A percentile compares a stretch with the other conserved stretches of the same genome.
These are phyloP conservation scores for Eimeria maxima DNA, from an alignment of 169 alveolate species.

Conservation along the genomic window DNA sequence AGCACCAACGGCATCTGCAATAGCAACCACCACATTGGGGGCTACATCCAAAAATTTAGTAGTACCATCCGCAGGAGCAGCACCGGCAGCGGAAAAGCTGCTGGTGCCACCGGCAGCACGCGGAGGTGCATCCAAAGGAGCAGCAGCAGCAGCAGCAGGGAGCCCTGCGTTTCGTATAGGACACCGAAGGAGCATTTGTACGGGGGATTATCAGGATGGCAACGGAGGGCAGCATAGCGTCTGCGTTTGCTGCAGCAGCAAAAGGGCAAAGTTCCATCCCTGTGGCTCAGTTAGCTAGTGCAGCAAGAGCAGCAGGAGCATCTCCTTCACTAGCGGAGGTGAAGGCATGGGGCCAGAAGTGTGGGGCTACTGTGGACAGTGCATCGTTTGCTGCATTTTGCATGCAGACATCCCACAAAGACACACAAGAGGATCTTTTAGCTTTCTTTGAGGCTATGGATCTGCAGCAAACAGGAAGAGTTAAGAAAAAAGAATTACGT, in stretches of 20 bases:
- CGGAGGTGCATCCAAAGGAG: no score
- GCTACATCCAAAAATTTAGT: not conserved
- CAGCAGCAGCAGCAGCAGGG: no score
- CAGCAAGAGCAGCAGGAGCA: slow-evolving; percentile 46
- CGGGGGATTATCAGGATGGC: not conserved
- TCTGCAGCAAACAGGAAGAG: not conserved
- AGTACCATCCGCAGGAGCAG: not conserved
- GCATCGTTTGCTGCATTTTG: not conserved
- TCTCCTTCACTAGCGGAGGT: slow-evolving; percentile 51
- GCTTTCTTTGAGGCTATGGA: slow-evolving; percentile 42
- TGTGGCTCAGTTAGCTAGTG: slow-evolving; percentile 5
- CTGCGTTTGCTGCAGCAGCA: slow-evolving; percentile 54
- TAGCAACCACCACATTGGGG: not conserved
- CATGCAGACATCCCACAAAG: not conserved
- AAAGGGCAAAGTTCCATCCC: slow-evolving; percentile 11
- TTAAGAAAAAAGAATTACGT: not conserved
- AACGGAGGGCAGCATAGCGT: slow-evolving; percentile 34
- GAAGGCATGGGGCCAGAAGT: not conserved
- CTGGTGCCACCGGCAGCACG: not conserved
- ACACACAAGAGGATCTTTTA: not conserved
- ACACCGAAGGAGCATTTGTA: not conserved
- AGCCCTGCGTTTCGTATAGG: no score
- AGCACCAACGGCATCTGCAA: not conserved
- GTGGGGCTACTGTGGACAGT: not conserved
- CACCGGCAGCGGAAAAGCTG: not conserved